These are phyloP conservation scores for Paramyrothecium roridum DNA, from an alignment of 2,329 filamentous ascomycete species.

Conservation along the genomic window DNA sequence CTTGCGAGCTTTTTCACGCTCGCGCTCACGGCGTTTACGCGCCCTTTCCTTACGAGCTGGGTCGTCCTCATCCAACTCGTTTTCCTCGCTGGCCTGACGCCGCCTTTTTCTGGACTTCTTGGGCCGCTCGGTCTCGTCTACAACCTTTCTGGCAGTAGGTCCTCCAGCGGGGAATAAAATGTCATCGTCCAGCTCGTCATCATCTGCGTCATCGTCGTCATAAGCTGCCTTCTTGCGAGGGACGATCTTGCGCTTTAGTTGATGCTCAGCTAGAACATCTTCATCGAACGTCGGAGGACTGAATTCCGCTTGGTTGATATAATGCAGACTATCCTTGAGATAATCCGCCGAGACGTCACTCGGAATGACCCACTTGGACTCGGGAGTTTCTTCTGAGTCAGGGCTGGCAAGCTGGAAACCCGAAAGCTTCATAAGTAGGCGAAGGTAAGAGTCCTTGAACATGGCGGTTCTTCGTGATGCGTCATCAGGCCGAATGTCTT, in stretches of 20 bases:
- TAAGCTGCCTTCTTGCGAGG: conserved; percentile 57
- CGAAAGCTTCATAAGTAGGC: conserved; percentile 75
- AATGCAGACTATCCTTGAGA: conserved; percentile 65
- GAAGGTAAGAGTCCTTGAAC: conserved; percentile 85
- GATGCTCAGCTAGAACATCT: conserved; percentile 69
- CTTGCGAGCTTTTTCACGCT: conserved; percentile 72
- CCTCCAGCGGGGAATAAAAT: conserved; percentile 68
- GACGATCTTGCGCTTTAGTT: conserved; percentile 70
- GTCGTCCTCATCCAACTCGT: conserved; percentile 58
- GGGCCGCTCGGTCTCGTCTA: conserved; percentile 57
- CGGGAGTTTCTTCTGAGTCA: conserved; percentile 64
- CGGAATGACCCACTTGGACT: conserved; percentile 77
- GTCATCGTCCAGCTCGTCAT: conserved; percentile 49
- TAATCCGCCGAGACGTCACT: conserved; percentile 59
- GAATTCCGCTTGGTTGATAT: conserved; percentile 76
- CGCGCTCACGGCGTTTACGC: conserved; percentile 59
- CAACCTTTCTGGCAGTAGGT: conserved; percentile 53
- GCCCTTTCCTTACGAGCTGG: conserved; percentile 57
- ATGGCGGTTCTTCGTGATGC: conserved; percentile 68
- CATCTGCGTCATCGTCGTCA: conserved; percentile 65
- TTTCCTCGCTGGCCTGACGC: conserved; percentile 43
- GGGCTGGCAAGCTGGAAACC: conserved; percentile 61
- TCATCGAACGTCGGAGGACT: conserved; percentile 76
- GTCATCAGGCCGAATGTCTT: conserved; percentile 61
- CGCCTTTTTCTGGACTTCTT: conserved; percentile 36